A percentile compares a stretch with the other conserved stretches of the same genome.
These are phyloP conservation scores for Diaporthe citri DNA, from an alignment of 2,329 filamentous ascomycete genomes.

Conservation along the genomic window DNA sequence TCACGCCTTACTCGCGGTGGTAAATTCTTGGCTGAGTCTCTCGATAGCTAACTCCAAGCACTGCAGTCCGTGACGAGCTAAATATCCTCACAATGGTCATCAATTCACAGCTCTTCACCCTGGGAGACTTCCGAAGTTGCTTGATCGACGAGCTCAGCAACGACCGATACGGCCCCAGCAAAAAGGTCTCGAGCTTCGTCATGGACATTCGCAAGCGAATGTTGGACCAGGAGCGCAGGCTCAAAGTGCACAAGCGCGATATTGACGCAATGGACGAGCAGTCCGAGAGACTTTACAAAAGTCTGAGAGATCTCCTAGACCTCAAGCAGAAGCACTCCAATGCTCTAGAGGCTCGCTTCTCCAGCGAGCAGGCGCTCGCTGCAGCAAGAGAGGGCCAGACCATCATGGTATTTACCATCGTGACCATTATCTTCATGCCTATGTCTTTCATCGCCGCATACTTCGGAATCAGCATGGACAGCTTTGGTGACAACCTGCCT, in stretches of 20 bases:
- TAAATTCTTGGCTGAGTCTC: neutral
- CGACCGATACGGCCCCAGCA: conserved; percentile 49
- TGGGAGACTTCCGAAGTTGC: conserved; percentile 60
- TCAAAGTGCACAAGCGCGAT: conserved; percentile 70
- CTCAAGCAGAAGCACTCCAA: conserved; percentile 79
- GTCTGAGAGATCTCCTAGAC: conserved; percentile 73
- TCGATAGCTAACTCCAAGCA: neutral
- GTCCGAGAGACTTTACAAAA: conserved; percentile 70
- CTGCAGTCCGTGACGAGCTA: conserved; percentile 72
- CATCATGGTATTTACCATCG: conserved; percentile 59
- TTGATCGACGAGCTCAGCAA: conserved; percentile 52
- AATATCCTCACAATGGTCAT: conserved; percentile 71
- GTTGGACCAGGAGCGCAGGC: conserved; percentile 67
- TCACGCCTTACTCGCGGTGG: accelerated
- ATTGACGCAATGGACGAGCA: conserved; percentile 74
- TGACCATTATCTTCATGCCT: conserved; percentile 59
- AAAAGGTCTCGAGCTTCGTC: conserved; percentile 38
- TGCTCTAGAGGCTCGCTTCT: conserved; percentile 73
- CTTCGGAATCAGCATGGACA: conserved; percentile 58
- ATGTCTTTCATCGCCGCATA: conserved; percentile 59
- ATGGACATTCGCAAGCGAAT: conserved; percentile 62
- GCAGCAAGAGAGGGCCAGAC: conserved; percentile 65
- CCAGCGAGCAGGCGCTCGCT: conserved; percentile 70
- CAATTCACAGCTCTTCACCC: conserved; percentile 61
- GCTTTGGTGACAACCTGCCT: conserved; percentile 56